Evolutionary conservation across 352 stramenopile genomes (phyloP).

Genomic region (Poterioochromonas sp.): DNA sequence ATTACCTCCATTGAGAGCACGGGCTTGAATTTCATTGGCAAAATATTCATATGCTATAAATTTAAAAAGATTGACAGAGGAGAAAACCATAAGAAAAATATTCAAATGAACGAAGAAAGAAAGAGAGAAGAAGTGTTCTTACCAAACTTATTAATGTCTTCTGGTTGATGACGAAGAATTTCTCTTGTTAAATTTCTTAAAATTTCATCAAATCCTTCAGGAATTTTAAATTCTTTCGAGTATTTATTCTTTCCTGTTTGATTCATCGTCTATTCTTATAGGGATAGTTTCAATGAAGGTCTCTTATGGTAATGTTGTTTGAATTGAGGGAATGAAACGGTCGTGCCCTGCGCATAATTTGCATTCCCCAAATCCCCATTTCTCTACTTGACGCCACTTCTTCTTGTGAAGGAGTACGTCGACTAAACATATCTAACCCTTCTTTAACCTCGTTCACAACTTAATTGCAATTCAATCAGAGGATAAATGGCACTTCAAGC

Average conservation of each 20-base stretch:
- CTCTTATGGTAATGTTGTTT: too few species aligned
- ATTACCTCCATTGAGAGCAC: background rate
- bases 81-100: background rate
- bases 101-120: background rate
- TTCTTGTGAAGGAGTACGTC: too few species aligned
- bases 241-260: slow-evolving; percentile 20
- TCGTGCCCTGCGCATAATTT: too few species aligned
- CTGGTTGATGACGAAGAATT: slow-evolving; percentile 17
- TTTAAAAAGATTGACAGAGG: background rate
- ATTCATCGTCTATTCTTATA: too few species aligned
- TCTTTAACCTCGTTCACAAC: too few species aligned
- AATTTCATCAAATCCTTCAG: slow-evolving; percentile 15
- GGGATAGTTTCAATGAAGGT: too few species aligned
- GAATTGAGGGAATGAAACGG: too few species aligned
- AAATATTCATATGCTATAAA: slow-evolving; percentile 30
- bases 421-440: too few species aligned
- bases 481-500: too few species aligned
- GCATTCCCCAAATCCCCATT: too few species aligned
- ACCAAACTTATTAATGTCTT: slow-evolving; percentile 35
- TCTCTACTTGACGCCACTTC: too few species aligned
- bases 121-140: background rate
- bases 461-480: too few species aligned
- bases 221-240: slow-evolving; percentile 6
- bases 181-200: slow-evolving; percentile 25
- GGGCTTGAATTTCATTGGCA: slow-evolving; percentile 10